phyloP scores from a whole-genome alignment of 345 rosid species.

The Toxicodendron radicans region DNA sequence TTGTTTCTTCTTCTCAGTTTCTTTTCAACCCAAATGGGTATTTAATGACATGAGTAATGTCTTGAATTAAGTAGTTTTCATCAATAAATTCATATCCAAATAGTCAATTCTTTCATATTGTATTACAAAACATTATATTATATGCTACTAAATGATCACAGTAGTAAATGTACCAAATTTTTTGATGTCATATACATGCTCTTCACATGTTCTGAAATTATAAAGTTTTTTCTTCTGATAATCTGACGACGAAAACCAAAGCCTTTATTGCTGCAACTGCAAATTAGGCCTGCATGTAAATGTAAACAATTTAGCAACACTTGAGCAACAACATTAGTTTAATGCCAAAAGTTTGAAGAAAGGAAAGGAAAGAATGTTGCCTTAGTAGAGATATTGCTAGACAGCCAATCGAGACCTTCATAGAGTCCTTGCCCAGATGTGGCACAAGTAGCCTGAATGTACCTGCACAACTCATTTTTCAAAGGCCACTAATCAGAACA shows the following conservation, averaged over 20 bases:
- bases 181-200: neutral
- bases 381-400: slow-evolving; percentile 56
- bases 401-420: slow-evolving; percentile 74
- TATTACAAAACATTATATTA: neutral
- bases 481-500: neutral
- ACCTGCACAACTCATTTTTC: slow-evolving; percentile 36
- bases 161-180: neutral
- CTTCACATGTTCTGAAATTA: neutral
- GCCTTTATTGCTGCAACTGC: neutral
- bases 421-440: slow-evolving; percentile 69
- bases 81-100: neutral
- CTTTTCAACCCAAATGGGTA: no score
- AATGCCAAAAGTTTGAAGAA: no score
- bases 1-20: no score
- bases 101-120: neutral
- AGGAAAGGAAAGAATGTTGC: slow-evolving; percentile 24
- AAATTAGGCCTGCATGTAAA: slow-evolving; percentile 17
- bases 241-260: neutral
- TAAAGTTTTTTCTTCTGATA: neutral
- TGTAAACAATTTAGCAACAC: neutral
- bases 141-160: neutral
- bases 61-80: no score
- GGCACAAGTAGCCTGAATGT: slow-evolving; percentile 63
- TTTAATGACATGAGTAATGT: no score
- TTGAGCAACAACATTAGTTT: no score